These are phyloP conservation scores for Mycena polygramma DNA, from an alignment of 768 basidiomycete genomes.

Conservation along the genomic window DNA sequence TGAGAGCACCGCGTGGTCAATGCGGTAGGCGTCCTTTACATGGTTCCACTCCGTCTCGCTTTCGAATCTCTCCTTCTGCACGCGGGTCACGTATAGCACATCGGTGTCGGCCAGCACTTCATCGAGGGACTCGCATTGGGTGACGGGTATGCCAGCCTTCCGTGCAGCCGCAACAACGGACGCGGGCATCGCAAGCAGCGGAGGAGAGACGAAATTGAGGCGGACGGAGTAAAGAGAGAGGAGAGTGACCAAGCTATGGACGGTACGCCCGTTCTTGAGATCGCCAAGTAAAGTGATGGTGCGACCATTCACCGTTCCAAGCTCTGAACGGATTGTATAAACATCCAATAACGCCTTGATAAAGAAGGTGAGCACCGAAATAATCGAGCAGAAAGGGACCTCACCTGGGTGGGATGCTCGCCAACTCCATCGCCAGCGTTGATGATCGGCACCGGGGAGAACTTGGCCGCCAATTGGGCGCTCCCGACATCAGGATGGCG, in stretches of 20 bases:
- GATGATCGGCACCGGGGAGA: conserved; percentile 93
- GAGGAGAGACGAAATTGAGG: conserved; percentile 95
- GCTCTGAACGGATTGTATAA: conserved; percentile 96
- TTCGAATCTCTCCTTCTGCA: conserved; percentile 95
- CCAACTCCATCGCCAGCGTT: conserved; percentile 98
- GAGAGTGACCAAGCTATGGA: conserved; percentile 94
- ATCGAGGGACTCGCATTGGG: conserved; percentile 89
- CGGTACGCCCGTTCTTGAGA: conserved; percentile 97
- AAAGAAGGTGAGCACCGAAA: conserved; percentile 23
- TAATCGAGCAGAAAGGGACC: conserved; percentile 36
- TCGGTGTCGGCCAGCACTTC: conserved; percentile 94
- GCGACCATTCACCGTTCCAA: conserved; percentile 97
- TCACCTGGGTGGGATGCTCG: conserved; percentile 95
- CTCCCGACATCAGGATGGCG: conserved; percentile 96
- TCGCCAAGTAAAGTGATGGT: conserved; percentile 95
- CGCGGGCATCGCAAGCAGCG: conserved; percentile 89
- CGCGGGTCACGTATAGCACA: conserved; percentile 95
- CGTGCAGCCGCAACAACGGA: conserved; percentile 86
- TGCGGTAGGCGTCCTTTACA: conserved; percentile 92
- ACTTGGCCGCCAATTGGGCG: conserved; percentile 96
- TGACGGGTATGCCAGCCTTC: conserved; percentile 84
- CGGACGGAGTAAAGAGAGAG: conserved; percentile 93
- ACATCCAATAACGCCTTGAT: conserved; percentile 84
- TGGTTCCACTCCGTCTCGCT: conserved; percentile 87
- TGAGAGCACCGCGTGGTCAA: conserved; percentile 94